Evolutionary conservation across 768 basidiomycete species (phyloP).

Genomic region (Naganishia antarctica): DNA sequence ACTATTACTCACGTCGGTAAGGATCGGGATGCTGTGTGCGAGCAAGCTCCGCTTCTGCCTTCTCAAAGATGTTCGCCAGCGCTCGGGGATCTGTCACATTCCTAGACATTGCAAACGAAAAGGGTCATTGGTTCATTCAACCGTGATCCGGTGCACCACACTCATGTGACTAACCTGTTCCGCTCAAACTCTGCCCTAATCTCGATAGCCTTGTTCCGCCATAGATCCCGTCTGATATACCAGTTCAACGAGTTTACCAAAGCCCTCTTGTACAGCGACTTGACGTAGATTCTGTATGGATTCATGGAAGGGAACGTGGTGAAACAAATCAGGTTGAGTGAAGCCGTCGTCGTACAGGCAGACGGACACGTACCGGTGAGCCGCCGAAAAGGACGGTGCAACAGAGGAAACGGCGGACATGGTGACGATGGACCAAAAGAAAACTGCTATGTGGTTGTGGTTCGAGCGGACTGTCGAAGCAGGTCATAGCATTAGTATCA

Average conservation of each 20-base stretch:
- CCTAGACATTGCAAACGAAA: slow-evolving; percentile 51
- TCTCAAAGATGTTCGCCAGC: slow-evolving; percentile 67
- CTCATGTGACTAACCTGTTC: slow-evolving; percentile 63
- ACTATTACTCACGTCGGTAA: slow-evolving; percentile 70
- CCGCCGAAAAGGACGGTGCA: slow-evolving; percentile 24
- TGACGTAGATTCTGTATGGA: slow-evolving; percentile 68
- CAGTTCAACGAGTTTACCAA: slow-evolving; percentile 85
- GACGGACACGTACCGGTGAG: slow-evolving; percentile 21
- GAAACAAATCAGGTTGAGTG: too few relatives aligned
- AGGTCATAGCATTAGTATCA: too few relatives aligned
- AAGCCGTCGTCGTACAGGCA: too few relatives aligned
- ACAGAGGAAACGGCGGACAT: slow-evolving; percentile 23
- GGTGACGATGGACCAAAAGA: not conserved
- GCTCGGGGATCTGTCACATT: slow-evolving; percentile 79
- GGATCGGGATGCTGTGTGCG: slow-evolving; percentile 78
- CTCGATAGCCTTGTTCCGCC: slow-evolving; percentile 75
- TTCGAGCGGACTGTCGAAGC: not conserved
- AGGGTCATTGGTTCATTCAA: not conserved
- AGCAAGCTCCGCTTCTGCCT: slow-evolving; percentile 71
- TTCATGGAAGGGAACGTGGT: not conserved
- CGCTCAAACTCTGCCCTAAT: slow-evolving; percentile 89
- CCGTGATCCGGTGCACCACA: not conserved
- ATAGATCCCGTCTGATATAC: slow-evolving; percentile 77
- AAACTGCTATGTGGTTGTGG: not conserved
- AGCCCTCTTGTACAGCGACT: slow-evolving; percentile 82